phyloP scores from a whole-genome alignment of 2,329 filamentous ascomycete genomes.

The Claviceps arundinis region DNA sequence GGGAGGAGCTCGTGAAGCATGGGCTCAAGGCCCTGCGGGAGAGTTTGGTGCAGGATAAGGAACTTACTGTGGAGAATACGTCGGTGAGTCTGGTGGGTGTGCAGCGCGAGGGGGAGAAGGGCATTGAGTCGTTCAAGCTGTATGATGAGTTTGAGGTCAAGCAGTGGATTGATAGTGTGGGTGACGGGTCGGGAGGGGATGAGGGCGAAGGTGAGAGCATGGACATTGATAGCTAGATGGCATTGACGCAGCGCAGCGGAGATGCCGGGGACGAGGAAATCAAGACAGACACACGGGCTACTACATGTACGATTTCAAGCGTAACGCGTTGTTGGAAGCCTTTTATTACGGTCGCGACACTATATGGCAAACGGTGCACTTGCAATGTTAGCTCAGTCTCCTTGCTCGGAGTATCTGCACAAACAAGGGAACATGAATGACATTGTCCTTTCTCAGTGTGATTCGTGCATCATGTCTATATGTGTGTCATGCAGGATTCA shows the following conservation, averaged over 20 bases:
- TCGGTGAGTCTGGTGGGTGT: conserved; percentile 74
- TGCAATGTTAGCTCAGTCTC: background rate
- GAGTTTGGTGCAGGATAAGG: conserved; percentile 90
- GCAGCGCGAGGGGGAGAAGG: conserved; percentile 34
- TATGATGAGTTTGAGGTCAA: conserved; percentile 82
- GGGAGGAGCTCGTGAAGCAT: conserved; percentile 83
- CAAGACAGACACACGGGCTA: conserved; percentile 9
- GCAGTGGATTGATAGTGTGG: conserved; percentile 68
- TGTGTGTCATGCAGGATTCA: background rate
- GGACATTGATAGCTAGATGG: conserved; percentile 23
- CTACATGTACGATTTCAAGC: conserved; percentile 23
- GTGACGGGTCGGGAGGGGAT: conserved; percentile 33
- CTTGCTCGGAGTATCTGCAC: too few relatives aligned
- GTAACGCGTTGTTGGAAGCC: conserved; percentile 10
- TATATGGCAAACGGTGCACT: background rate
- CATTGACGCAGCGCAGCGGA: background rate
- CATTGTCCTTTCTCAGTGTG: background rate
- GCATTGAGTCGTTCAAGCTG: conserved; percentile 71
- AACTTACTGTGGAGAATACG: conserved; percentile 93
- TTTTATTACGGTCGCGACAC: background rate
- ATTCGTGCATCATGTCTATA: background rate
- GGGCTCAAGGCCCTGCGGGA: conserved; percentile 87
- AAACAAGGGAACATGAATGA: background rate
- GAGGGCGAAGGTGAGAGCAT: conserved; percentile 21
- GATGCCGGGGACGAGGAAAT: background rate